Conservation (phyloP, 352 stramenopile species). For the Pythium folliculosum region DNA sequence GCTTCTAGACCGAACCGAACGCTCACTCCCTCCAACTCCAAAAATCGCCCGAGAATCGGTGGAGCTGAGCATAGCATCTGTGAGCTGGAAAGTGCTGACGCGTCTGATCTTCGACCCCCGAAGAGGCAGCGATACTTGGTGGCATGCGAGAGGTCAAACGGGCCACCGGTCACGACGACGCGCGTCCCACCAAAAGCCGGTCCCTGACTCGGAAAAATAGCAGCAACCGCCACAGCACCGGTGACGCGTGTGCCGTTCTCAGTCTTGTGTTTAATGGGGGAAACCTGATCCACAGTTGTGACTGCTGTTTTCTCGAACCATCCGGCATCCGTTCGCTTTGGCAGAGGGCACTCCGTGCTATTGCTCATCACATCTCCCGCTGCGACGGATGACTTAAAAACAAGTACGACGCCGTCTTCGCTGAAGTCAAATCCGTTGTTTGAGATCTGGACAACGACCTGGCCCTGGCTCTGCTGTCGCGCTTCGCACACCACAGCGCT, state of each 20-base stretch:
- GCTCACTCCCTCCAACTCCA: not conserved
- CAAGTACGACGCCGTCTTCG: constrained; percentile 4
- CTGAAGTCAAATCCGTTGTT: constrained; percentile 22
- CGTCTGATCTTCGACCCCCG: constrained; percentile 1
- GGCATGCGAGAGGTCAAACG: constrained; percentile 5
- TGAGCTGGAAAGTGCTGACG: not conserved
- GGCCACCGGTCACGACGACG: constrained; percentile 17
- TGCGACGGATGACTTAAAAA: not conserved
- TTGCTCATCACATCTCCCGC: not conserved
- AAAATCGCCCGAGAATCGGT: not conserved
- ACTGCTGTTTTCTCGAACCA: too few relatives aligned
- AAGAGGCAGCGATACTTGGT: constrained; percentile 20
- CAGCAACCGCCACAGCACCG: not conserved
- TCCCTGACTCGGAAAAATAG: constrained; percentile 10
- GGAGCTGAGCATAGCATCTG: constrained; percentile 17
- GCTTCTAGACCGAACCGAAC: constrained; percentile 6
- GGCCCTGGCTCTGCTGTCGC: not conserved
- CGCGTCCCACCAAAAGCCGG: constrained; percentile 15
- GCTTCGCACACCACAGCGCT: constrained; percentile 18
- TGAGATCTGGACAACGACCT: constrained; percentile 14
- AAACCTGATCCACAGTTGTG: too few relatives aligned
- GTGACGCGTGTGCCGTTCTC: not conserved
- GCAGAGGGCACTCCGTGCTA: too few relatives aligned
- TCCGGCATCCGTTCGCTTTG: too few relatives aligned
- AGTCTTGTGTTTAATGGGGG: not conserved